Conservation (phyloP, 2,329 filamentous ascomycete genomes). For the Stemphylium vesicarium region DNA sequence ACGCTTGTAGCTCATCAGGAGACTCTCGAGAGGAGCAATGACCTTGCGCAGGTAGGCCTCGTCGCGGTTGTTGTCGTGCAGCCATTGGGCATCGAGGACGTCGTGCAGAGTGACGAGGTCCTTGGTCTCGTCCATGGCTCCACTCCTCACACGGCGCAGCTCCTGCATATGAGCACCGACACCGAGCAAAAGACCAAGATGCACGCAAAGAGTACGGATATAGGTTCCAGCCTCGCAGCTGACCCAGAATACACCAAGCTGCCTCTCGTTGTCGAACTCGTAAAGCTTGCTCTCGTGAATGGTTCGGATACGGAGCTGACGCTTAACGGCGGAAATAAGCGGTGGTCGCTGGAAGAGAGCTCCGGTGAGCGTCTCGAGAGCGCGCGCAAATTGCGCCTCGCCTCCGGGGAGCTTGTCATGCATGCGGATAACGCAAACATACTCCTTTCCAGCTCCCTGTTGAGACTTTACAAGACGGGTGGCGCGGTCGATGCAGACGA, state of each 20-base stretch:
- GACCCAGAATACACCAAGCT: slow-evolving; percentile 98
- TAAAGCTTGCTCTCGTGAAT: slow-evolving; percentile 95
- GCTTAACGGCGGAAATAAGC: slow-evolving; percentile 97
- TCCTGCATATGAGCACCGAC: slow-evolving; percentile 99
- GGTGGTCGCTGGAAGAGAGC: slow-evolving; percentile 97
- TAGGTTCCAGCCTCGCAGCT: slow-evolving; percentile 99
- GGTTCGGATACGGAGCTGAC: slow-evolving; percentile 95
- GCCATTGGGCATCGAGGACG: slow-evolving; percentile 94
- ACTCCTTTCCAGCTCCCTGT: slow-evolving; percentile 98
- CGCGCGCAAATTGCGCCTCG: slow-evolving; percentile 89
- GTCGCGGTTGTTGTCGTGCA: slow-evolving; percentile 93
- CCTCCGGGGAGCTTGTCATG: slow-evolving; percentile 95
- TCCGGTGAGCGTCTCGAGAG: slow-evolving; percentile 93
- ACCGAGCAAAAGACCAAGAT: slow-evolving; percentile 77
- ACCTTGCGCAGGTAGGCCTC: slow-evolving; percentile 91
- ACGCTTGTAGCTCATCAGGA: slow-evolving; percentile 92
- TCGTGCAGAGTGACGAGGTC: slow-evolving; percentile 93
- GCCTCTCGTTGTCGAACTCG: slow-evolving; percentile 98
- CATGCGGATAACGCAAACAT: slow-evolving; percentile 92
- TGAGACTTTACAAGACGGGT: slow-evolving; percentile 98
- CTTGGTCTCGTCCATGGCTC: slow-evolving; percentile 91
- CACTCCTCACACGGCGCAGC: slow-evolving; percentile 88
- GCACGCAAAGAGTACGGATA: slow-evolving; percentile 96
- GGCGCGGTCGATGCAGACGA: slow-evolving; percentile 94
- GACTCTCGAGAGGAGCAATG: slow-evolving; percentile 89